Evolutionary conservation across 345 rosid species (phyloP).

Genomic region (Turnera subulata): DNA sequence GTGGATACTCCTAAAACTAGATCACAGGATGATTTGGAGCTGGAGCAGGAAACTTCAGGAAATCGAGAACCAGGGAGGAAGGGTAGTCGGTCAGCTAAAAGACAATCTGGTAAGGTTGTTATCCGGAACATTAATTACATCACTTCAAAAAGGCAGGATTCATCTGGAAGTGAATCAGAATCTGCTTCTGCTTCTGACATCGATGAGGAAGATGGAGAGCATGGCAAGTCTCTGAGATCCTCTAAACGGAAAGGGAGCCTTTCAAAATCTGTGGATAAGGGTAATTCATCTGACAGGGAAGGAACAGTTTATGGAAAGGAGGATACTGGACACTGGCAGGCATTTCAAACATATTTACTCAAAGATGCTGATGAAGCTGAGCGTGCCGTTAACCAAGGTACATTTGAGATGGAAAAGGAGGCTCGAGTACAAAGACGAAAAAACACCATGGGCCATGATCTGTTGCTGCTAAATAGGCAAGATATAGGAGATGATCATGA

Average conservation of each 20-base stretch:
- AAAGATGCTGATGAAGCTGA: constrained; percentile 79
- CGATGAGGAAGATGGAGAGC: constrained; percentile 43
- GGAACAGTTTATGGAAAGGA: constrained; percentile 40
- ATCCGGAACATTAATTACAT: constrained; percentile 83
- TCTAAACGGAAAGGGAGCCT: constrained; percentile 32
- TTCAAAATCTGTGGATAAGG: constrained; percentile 24
- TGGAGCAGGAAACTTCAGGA: constrained; percentile 32
- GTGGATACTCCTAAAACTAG: constrained; percentile 33
- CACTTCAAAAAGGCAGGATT: constrained; percentile 52
- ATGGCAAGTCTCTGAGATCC: constrained; percentile 30
- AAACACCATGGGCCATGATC: constrained; percentile 49
- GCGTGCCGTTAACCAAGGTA: constrained; percentile 32
- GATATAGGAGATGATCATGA: constrained; percentile 40
- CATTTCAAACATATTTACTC: constrained; percentile 73
- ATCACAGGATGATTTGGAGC: constrained; percentile 43
- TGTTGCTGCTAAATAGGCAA: constrained; percentile 45
- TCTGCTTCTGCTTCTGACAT: constrained; percentile 48
- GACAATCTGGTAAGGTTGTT: constrained; percentile 67
- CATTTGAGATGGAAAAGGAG: constrained; percentile 63
- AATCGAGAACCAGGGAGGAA: constrained; percentile 30
- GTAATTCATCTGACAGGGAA: constrained; percentile 27
- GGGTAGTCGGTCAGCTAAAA: constrained; percentile 49
- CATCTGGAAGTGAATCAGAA: constrained; percentile 55
- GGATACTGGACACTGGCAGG: constrained; percentile 77
- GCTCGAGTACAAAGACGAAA: constrained; percentile 44